Evolutionary conservation across 805 yeast genomes (phyloP).

Genomic region (Starmerella khaoyaiensis): DNA sequence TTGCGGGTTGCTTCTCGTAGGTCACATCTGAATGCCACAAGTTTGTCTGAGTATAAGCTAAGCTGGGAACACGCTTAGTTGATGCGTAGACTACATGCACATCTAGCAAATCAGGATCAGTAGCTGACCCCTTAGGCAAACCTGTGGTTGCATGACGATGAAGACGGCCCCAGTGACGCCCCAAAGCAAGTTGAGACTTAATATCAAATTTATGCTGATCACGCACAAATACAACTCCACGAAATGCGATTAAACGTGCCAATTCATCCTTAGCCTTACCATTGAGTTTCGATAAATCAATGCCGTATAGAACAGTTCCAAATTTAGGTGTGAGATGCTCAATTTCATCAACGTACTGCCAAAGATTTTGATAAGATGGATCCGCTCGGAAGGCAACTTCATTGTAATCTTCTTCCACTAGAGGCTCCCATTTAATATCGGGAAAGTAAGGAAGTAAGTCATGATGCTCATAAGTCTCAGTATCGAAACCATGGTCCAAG

Average conservation of each 20-base stretch:
- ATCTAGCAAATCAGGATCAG: constrained; percentile 41
- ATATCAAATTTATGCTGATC: constrained; percentile 47
- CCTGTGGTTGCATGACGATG: constrained; percentile 37
- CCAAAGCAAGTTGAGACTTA: constrained; percentile 44
- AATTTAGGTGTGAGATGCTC: constrained; percentile 51
- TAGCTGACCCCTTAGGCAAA: constrained; percentile 37
- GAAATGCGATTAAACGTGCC: constrained; percentile 36
- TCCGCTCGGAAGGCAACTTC: constrained; percentile 26
- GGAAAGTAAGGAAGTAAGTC: constrained; percentile 26
- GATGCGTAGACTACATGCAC: constrained; percentile 26
- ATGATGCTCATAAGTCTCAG: constrained; percentile 22
- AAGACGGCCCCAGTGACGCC: constrained; percentile 53
- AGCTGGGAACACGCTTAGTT: constrained; percentile 21
- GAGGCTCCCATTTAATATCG: constrained; percentile 25
- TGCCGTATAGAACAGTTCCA: constrained; percentile 50
- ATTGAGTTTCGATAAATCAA: constrained; percentile 32
- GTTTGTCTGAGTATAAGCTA: constrained; percentile 24
- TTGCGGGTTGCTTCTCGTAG: constrained; percentile 61
- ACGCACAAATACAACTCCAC: constrained; percentile 40
- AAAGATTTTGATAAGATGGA: constrained; percentile 22
- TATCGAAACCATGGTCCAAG: constrained; percentile 7
- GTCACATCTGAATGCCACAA: constrained; percentile 66
- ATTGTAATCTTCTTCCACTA: constrained; percentile 17
- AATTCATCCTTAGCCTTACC: constrained; percentile 37
- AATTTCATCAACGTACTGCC: constrained; percentile 23